Evolutionary conservation across 192 early-diverging fungal genomes (phyloP).

Genomic region (Coemansia sp.): DNA sequence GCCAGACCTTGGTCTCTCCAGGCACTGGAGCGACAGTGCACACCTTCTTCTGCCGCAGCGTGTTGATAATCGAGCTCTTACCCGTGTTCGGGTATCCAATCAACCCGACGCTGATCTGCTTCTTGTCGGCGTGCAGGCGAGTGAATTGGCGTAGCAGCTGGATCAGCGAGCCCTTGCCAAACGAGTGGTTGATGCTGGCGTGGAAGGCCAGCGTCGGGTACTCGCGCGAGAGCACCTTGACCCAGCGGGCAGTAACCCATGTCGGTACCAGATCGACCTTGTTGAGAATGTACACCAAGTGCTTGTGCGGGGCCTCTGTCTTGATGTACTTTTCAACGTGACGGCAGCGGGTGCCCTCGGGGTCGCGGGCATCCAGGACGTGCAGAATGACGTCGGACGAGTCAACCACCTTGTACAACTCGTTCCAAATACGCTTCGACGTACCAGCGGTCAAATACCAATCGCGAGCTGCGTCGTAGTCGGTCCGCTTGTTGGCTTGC

Average conservation of each 20-base stretch:
- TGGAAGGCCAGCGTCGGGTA: constrained; percentile 98
- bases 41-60: constrained; percentile 92
- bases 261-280: constrained; percentile 99
- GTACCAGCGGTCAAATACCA: constrained; percentile 93
- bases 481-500: constrained; percentile 72
- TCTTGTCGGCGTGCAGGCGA: constrained; percentile 92
- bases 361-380: constrained; percentile 98
- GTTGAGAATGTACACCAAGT: constrained; percentile 94
- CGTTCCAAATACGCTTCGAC: constrained; percentile 97
- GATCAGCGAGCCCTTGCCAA: constrained; percentile 97
- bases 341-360: constrained; percentile 91
- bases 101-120: constrained; percentile 98
- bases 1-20: constrained; percentile 99
- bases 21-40: constrained; percentile 98
- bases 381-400: constrained; percentile 95
- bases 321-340: constrained; percentile 91
- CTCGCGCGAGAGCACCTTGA: constrained; percentile 84
- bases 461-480: constrained; percentile 79
- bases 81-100: constrained; percentile 99
- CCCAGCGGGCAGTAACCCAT: constrained; percentile 98
- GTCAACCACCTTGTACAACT: constrained; percentile 98
- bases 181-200: constrained; percentile 97
- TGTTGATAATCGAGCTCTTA: constrained; percentile 98
- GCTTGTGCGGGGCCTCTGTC: constrained; percentile 95
- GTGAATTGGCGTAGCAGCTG: constrained; percentile 98